Percentiles rank a stretch among this genome's conserved stretches.
These are phyloP conservation scores for Bondarzewia mesenterica DNA, from an alignment of 1,284 basidiomycete genomes.

Conservation along the genomic window DNA sequence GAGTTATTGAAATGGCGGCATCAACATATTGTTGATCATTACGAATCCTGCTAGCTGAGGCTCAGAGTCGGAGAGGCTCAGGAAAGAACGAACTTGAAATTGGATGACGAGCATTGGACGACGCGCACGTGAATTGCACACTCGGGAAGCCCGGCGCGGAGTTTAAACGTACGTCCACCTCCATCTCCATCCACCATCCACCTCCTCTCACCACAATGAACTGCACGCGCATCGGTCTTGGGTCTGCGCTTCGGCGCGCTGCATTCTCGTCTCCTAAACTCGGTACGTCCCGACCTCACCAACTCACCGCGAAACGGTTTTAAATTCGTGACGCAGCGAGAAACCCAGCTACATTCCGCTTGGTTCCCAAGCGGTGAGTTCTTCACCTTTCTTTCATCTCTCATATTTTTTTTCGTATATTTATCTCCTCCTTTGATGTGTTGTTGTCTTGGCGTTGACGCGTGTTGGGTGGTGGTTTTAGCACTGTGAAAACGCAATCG, in stretches of 20 bases:
- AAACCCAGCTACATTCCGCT: conserved; percentile 36
- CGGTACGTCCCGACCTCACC: conserved; percentile 25
- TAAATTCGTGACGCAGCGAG: conserved; percentile 25
- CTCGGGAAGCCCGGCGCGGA: no score
- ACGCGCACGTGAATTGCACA: no score
- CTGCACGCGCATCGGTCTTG: conserved; percentile 45
- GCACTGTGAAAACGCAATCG: conserved; percentile 54
- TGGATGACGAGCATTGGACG: no score
- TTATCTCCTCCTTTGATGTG: no score
- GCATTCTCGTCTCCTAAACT: conserved; percentile 35
- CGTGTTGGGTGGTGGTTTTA: conserved; percentile 6
- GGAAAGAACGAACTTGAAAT: no score
- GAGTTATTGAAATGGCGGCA: no score
- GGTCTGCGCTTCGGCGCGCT: conserved; percentile 43
- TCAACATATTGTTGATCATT: no score
- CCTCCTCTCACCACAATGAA: conserved; percentile 28
- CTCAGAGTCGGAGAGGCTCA: no score
- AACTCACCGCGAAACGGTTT: conserved; percentile 12
- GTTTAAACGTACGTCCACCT: no score
- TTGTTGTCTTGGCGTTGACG: neutral
- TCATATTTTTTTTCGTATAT: neutral
- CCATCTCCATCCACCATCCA: neutral
- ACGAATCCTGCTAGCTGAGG: no score
- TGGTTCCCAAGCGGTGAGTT: conserved; percentile 41
- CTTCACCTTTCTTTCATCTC: neutral